Percentiles rank a stretch among this genome's conserved stretches.
phyloP scores from a whole-genome alignment of 2,329 filamentous ascomycete genomes.

The Pseudofabraea citricarpa region DNA sequence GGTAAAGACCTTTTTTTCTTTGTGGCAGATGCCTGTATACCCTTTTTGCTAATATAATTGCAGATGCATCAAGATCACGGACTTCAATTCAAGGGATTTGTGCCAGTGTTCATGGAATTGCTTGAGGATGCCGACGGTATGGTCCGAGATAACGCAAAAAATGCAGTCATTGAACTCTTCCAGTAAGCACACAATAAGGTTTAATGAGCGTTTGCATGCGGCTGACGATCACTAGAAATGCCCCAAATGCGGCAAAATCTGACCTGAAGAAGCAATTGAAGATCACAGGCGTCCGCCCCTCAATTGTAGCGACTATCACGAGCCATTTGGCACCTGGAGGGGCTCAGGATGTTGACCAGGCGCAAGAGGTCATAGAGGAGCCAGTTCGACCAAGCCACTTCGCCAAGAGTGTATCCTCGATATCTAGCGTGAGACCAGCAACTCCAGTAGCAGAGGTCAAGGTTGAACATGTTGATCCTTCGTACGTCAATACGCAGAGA shows the following conservation, averaged over 20 bases:
- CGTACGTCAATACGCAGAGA: slow-evolving; percentile 76
- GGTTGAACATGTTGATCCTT: slow-evolving; percentile 68
- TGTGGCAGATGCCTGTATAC: slow-evolving; percentile 1
- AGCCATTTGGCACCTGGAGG: slow-evolving; percentile 60
- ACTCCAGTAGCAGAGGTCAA: slow-evolving; percentile 63
- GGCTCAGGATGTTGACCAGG: slow-evolving; percentile 24
- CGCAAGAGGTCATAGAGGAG: slow-evolving; percentile 27
- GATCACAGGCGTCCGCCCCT: slow-evolving; percentile 77
- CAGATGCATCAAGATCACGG: slow-evolving; percentile 78
- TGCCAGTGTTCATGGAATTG: slow-evolving; percentile 76
- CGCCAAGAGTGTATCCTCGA: slow-evolving; percentile 46
- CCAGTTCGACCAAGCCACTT: slow-evolving; percentile 36
- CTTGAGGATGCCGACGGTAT: slow-evolving; percentile 86
- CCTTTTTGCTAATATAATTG: slow-evolving; percentile 5
- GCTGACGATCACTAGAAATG: slow-evolving; percentile 46
- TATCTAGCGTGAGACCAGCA: slow-evolving; percentile 37
- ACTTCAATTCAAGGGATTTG: slow-evolving; percentile 77
- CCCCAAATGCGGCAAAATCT: slow-evolving; percentile 77
- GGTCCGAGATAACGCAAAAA: slow-evolving; percentile 81
- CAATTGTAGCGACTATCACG: slow-evolving; percentile 78
- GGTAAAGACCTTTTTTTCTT: slow-evolving; percentile 38
- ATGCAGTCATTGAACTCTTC: slow-evolving; percentile 82
- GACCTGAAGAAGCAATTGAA: slow-evolving; percentile 85
- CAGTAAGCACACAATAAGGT: slow-evolving; percentile 43
- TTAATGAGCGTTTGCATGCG: background rate